Evolutionary conservation across 306 rosid species (phyloP).

Genomic region (Cicer bijugum): DNA sequence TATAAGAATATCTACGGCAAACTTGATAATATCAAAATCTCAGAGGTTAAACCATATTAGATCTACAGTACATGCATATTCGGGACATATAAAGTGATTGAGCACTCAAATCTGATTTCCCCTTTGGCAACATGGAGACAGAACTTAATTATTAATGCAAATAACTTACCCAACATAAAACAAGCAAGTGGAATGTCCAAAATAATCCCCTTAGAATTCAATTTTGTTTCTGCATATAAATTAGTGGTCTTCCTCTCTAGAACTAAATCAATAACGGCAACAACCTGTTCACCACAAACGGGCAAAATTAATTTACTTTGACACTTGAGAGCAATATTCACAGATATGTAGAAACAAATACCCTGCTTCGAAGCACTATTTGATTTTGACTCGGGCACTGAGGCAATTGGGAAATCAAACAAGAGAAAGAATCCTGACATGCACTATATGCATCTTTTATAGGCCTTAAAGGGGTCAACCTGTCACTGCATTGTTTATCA

Average conservation of each 20-base stretch:
- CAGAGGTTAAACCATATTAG: conserved; percentile 17
- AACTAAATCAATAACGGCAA: conserved; percentile 64
- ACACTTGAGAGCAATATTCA: conserved; percentile 31
- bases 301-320: conserved; percentile 29
- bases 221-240: conserved; percentile 42
- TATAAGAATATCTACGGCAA: conserved; percentile 4
- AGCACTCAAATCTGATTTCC: conserved; percentile 11
- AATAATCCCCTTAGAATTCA: conserved; percentile 38
- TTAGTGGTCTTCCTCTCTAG: conserved; percentile 57
- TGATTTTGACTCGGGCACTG: conserved; percentile 49
- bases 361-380: conserved; percentile 70
- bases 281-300: conserved; percentile 61
- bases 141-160: conserved; percentile 19
- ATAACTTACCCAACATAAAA: conserved; percentile 77
- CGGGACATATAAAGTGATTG: conserved; percentile 21
- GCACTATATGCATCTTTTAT: conserved; percentile 37
- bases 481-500: conserved; percentile 48
- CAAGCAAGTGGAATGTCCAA: conserved; percentile 81
- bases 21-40: conserved; percentile 21
- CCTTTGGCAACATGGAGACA: not conserved
- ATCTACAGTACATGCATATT: conserved; percentile 2
- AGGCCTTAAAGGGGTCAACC: conserved; percentile 41
- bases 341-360: conserved; percentile 39
- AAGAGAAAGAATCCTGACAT: conserved; percentile 46
- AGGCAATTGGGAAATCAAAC: conserved; percentile 66